Conservation (phyloP, 2,329 filamentous ascomycete genomes). For the Diplodia seriata region DNA sequence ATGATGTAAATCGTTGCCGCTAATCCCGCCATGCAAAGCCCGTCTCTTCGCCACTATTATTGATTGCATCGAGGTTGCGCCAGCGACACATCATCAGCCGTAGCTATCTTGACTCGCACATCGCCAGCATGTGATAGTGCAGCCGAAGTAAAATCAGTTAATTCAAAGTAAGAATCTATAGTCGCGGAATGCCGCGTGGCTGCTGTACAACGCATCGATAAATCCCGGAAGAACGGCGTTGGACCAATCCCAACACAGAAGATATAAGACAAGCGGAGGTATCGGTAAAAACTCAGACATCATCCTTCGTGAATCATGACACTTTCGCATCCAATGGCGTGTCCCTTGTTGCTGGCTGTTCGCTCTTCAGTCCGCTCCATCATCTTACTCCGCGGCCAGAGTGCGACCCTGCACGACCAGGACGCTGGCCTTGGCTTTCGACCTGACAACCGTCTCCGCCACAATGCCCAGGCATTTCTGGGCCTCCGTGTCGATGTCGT, state of each 20-base stretch:
- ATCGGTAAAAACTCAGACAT: constrained; percentile 11
- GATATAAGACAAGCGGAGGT: constrained; percentile 3
- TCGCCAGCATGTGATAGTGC: background rate
- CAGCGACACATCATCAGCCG: background rate
- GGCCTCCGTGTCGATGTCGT: constrained; percentile 44
- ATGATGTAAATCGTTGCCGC: background rate
- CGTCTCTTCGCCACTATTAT: background rate
- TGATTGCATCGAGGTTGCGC: background rate
- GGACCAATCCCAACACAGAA: too few relatives aligned
- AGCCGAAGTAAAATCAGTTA: too few relatives aligned
- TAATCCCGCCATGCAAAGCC: too few relatives aligned
- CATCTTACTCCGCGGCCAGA: background rate
- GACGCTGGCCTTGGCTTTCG: constrained; percentile 69
- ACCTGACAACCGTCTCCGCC: constrained; percentile 65
- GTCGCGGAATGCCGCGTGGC: too few relatives aligned
- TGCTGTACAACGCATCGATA: too few relatives aligned
- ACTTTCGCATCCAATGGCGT: background rate
- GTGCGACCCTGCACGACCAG: constrained; percentile 67
- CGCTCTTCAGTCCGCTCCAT: constrained; percentile 14
- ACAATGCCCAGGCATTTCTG: constrained; percentile 64
- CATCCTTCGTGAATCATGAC: constrained; percentile 24
- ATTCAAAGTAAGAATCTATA: too few relatives aligned
- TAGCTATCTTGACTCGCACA: background rate
- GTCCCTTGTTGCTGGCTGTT: background rate
- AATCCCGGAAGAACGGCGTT: background rate